Percentiles rank a stretch among this genome's conserved stretches.
Conservation (phyloP, 176 grass and related monocot genomes). For the Phyllostachys edulis region DNA sequence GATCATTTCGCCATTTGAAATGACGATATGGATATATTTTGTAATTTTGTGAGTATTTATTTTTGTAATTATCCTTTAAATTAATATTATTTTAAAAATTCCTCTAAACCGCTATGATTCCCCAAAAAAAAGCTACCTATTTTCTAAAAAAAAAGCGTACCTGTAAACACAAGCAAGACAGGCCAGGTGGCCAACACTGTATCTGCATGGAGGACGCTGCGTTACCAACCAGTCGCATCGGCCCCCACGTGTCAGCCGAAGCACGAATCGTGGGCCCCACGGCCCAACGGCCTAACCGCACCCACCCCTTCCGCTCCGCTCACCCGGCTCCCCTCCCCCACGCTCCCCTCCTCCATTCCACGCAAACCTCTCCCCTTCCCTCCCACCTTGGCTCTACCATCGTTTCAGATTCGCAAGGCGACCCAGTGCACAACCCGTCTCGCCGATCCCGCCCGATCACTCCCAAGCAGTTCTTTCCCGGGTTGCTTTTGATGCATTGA, state of each 20-base stretch:
- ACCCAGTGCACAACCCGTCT: neutral
- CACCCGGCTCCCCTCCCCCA: neutral
- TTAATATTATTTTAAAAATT: no score
- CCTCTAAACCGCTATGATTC: no score
- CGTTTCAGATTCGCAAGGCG: neutral
- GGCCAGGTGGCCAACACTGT: no score
- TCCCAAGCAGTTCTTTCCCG: neutral
- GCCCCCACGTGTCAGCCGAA: slow-evolving; percentile 11
- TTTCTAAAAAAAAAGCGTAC: no score
- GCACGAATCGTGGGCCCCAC: slow-evolving; percentile 3
- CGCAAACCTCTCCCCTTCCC: neutral
- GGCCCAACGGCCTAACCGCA: slow-evolving; percentile 1
- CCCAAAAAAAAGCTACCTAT: no score
- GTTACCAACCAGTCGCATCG: neutral
- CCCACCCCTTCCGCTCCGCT: neutral
- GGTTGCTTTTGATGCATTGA: neutral
- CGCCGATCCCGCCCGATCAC: neutral
- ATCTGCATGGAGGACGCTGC: neutral
- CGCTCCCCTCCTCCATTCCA: neutral
- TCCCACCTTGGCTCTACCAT: neutral
- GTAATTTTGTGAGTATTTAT: no score
- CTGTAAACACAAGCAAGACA: no score
- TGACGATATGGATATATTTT: no score
- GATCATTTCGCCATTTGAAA: no score
- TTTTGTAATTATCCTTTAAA: no score